A percentile compares a stretch with the other conserved stretches of the same genome.
Evolutionary conservation across 2,329 filamentous ascomycete genomes (phyloP).

Genomic region (Aspergillus pseudotamarii): DNA sequence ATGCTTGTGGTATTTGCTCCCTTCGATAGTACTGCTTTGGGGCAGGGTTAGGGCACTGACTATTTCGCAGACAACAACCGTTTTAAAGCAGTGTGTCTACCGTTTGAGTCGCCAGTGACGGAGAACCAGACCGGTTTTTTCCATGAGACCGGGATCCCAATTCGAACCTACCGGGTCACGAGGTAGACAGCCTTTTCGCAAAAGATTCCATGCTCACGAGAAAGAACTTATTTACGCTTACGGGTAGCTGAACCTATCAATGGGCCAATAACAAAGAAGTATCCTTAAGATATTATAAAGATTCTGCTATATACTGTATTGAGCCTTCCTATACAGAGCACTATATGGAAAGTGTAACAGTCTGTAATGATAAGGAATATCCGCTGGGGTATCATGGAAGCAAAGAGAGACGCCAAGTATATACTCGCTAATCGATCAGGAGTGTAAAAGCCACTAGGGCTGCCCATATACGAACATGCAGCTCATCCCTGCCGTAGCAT

Average conservation of each 20-base stretch:
- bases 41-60: background rate
- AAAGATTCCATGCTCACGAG: background rate
- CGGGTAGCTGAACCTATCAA: background rate
- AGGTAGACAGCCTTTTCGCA: constrained; percentile 3
- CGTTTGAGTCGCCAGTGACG: constrained; percentile 46
- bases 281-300: background rate
- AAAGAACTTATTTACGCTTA: background rate
- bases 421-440: constrained; percentile 9
- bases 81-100: constrained; percentile 42
- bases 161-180: constrained; percentile 40
- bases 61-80: constrained; percentile 30
- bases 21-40: background rate
- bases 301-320: background rate
- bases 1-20: constrained; percentile 58
- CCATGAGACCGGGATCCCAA: constrained; percentile 45
- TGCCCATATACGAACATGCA: background rate
- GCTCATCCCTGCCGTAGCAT: background rate
- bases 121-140: constrained; percentile 52
- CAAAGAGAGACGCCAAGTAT: constrained; percentile 7
- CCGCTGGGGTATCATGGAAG: constrained; percentile 11
- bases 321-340: background rate
- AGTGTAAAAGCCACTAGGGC: constrained; percentile 3
- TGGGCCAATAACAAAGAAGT: background rate
- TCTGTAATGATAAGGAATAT: background rate
- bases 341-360: background rate